Evolutionary conservation across 129 eudicot genomes (phyloP).

Genomic region (Scalesia atractyloides): DNA sequence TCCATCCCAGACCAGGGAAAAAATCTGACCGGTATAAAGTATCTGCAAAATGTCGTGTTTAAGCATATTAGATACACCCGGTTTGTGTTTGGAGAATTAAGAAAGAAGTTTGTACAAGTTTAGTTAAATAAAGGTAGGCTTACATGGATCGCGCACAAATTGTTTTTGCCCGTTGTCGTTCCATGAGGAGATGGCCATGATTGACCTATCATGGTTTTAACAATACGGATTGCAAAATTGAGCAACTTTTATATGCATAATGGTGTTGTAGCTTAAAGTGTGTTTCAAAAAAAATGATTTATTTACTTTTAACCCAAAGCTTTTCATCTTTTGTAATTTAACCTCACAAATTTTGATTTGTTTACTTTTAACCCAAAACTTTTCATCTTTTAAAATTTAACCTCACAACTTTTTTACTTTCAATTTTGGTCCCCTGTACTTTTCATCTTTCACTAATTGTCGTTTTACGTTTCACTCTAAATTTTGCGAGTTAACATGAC

Average conservation of each 20-base stretch:
- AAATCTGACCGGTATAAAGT: conserved; percentile 90
- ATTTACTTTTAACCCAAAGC: no score
- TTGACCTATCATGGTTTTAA: conserved; percentile 35
- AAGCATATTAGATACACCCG: not conserved
- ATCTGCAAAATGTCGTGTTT: conserved; percentile 46
- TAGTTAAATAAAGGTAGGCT: conserved; percentile 35
- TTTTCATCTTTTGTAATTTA: no score
- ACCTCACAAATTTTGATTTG: no score
- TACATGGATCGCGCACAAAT: conserved; percentile 95
- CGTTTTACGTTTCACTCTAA: no score
- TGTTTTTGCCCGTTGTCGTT: conserved; percentile 97
- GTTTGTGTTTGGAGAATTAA: conserved; percentile 15
- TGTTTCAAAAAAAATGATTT: no score
- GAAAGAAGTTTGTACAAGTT: not conserved
- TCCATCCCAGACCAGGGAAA: conserved; percentile 99
- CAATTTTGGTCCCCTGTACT: no score
- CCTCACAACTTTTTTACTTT: no score
- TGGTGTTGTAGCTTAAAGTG: no score
- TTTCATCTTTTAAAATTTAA: no score
- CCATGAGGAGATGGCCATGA: conserved; percentile 98
- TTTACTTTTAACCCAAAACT: no score
- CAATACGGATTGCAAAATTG: not conserved
- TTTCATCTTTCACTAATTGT: no score
- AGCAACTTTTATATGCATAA: not conserved
- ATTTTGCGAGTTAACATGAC: no score